These are phyloP conservation scores for Novymonas esmeraldas DNA, from an alignment of 208 protist species.

Conservation along the genomic window DNA sequence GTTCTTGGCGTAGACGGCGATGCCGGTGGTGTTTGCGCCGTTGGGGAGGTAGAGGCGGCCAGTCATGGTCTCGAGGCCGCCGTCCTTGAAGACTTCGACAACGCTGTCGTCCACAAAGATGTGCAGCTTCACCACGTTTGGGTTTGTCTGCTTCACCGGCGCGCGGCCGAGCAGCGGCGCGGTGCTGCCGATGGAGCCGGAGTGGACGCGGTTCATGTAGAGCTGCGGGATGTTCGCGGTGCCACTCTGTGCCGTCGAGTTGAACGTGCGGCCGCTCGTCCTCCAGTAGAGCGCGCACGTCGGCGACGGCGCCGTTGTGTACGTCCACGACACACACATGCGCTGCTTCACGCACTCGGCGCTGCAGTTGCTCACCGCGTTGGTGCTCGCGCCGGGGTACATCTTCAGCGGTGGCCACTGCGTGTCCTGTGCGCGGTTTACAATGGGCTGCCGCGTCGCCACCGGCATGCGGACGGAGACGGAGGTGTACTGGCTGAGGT, in stretches of 20 bases:
- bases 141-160: constrained; percentile 25
- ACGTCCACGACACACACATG: constrained; percentile 45
- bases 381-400: constrained; percentile 11
- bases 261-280: constrained; percentile 13
- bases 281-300: constrained; percentile 45
- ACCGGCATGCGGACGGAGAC: constrained; percentile 47
- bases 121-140: constrained; percentile 30
- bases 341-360: constrained; percentile 36
- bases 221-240: constrained; percentile 39
- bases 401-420: constrained; percentile 29
- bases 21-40: constrained; percentile 23
- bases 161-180: constrained; percentile 36
- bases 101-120: constrained; percentile 47
- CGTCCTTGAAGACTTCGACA: constrained; percentile 56
- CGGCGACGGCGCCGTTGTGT: constrained; percentile 14
- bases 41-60: constrained; percentile 35
- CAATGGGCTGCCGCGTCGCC: constrained; percentile 13
- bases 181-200: constrained; percentile 36
- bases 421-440: constrained; percentile 22
- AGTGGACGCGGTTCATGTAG: constrained; percentile 32
- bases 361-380: constrained; percentile 29
- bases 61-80: constrained; percentile 43
- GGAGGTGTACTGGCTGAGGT: constrained; percentile 25
- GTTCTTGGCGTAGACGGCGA: constrained; percentile 40
- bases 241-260: constrained; percentile 27